Evolutionary conservation across 176 grass and related monocot species (phyloP).

Genomic region (Typha latifolia): DNA sequence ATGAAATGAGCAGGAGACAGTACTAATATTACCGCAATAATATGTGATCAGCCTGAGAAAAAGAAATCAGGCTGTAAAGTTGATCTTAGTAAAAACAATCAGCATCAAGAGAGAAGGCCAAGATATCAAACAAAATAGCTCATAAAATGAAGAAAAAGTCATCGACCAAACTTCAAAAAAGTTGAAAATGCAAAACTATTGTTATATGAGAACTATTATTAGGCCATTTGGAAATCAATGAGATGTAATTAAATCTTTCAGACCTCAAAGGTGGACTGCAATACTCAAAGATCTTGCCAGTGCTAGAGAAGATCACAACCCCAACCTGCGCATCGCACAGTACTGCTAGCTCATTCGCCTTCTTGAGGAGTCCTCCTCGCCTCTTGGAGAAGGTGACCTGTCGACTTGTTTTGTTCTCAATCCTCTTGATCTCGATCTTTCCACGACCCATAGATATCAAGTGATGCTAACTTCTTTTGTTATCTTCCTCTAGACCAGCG

Average conservation of each 20-base stretch:
- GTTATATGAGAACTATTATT: neutral
- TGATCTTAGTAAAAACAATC: neutral
- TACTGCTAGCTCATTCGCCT: slow-evolving; percentile 62
- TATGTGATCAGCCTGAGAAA: neutral
- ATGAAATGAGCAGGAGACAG: no score
- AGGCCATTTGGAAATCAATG: neutral
- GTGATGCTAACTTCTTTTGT: slow-evolving; percentile 11
- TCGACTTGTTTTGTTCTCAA: slow-evolving; percentile 59
- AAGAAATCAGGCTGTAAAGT: neutral
- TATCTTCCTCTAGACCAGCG: neutral
- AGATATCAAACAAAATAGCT: neutral
- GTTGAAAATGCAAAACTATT: neutral
- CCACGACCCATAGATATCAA: slow-evolving; percentile 49
- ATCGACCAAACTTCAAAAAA: neutral
- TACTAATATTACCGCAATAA: neutral
- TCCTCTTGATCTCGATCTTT: slow-evolving; percentile 77
- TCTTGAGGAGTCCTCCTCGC: slow-evolving; percentile 64
- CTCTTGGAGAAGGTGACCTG: slow-evolving; percentile 90
- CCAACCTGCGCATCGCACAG: slow-evolving; percentile 72
- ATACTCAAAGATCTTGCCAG: slow-evolving; percentile 70
- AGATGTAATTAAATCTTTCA: neutral
- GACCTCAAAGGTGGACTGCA: slow-evolving; percentile 61
- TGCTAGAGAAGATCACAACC: slow-evolving; percentile 60
- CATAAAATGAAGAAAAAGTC: neutral
- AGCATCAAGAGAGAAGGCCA: neutral